These are phyloP conservation scores for Tirmania nivea DNA, from an alignment of 495 filamentous ascomycete species.

Conservation along the genomic window DNA sequence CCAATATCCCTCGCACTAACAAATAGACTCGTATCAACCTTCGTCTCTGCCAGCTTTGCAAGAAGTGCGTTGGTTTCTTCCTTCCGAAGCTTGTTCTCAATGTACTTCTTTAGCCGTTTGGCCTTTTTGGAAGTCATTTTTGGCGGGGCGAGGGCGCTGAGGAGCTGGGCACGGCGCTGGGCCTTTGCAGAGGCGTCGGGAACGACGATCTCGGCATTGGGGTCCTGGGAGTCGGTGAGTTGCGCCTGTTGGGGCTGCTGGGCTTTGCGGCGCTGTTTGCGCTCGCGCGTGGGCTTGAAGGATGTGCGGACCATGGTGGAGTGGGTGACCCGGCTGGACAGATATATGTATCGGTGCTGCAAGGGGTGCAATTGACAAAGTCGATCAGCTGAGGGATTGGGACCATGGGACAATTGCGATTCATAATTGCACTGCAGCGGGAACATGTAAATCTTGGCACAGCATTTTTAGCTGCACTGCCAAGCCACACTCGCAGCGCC, in stretches of 20 bases:
- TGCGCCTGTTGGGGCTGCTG: background rate
- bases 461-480: no score
- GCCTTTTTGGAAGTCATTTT: conserved; percentile 79
- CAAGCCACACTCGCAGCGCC: no score
- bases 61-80: conserved; percentile 76
- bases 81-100: conserved; percentile 69
- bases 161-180: conserved; percentile 24
- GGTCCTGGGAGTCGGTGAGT: background rate
- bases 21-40: conserved; percentile 61
- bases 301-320: conserved; percentile 13
- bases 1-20: conserved; percentile 57
- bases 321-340: no score
- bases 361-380: no score
- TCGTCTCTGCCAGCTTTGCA: conserved; percentile 53
- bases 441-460: no score
- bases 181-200: conserved; percentile 40
- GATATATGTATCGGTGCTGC: no score
- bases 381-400: no score
- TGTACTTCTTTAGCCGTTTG: conserved; percentile 90
- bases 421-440: no score
- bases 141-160: conserved; percentile 21
- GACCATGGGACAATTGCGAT: no score
- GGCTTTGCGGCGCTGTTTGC: conserved; percentile 12
- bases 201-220: conserved; percentile 9
- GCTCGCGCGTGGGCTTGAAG: conserved; percentile 17